Evolutionary conservation across 306 rosid species (phyloP).

Genomic region (Pyrus betulifolia): DNA sequence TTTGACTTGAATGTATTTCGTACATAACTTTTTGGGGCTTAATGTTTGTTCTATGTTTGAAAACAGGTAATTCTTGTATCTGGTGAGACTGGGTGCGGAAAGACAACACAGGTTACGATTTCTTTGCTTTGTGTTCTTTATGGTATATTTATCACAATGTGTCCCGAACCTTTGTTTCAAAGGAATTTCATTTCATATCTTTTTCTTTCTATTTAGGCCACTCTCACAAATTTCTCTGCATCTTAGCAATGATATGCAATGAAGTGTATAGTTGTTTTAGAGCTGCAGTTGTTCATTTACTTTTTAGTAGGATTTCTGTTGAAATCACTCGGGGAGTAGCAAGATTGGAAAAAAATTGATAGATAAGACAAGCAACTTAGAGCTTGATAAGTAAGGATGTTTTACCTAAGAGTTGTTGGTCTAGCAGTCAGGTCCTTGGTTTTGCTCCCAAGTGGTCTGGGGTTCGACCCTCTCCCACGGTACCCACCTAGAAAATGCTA

Average conservation of each 20-base stretch:
- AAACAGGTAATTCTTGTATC: conserved; percentile 84
- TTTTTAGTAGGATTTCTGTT: background rate
- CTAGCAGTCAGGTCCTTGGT: too few species aligned
- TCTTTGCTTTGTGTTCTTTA: conserved; percentile 37
- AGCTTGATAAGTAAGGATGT: background rate
- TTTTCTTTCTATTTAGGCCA: conserved; percentile 1
- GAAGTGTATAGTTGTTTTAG: conserved; percentile 1
- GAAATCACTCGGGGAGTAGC: background rate
- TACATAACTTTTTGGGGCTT: conserved; percentile 14
- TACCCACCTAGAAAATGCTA: too few species aligned
- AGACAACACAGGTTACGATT: conserved; percentile 88
- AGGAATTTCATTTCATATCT: background rate
- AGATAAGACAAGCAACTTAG: background rate
- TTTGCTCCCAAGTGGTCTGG: too few species aligned
- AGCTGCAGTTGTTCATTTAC: background rate
- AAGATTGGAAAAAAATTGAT: background rate
- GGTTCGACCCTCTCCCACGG: too few species aligned
- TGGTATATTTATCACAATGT: conserved; percentile 24
- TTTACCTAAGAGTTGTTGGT: background rate
- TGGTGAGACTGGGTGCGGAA: conserved; percentile 99
- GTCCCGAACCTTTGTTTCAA: conserved; percentile 12
- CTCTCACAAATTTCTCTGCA: conserved; percentile 2
- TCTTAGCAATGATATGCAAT: background rate
- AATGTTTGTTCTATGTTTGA: conserved; percentile 20
- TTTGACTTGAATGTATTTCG: conserved; percentile 17